phyloP scores from a whole-genome alignment of 129 eudicot species.

The Saussurea involucrata region DNA sequence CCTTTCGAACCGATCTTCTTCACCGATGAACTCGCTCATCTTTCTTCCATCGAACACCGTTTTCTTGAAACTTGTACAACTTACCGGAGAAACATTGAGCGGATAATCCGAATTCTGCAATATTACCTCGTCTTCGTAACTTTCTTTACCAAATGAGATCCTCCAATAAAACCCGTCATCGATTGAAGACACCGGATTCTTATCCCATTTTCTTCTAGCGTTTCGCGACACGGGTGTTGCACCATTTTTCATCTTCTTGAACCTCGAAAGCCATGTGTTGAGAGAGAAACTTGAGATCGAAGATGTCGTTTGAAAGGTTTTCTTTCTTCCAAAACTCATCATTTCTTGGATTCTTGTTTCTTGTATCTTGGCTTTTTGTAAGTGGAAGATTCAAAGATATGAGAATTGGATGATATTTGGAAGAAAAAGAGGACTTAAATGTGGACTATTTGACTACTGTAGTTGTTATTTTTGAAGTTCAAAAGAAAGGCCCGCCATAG shows the following conservation, averaged over 20 bases:
- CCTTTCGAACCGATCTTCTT: conserved; percentile 9
- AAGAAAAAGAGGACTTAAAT: not conserved
- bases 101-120: conserved; percentile 35
- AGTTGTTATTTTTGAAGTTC: conserved; percentile 35
- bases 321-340: conserved; percentile 30
- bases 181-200: conserved; percentile 10
- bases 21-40: conserved; percentile 33
- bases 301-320: conserved; percentile 21
- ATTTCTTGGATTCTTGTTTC: conserved; percentile 3
- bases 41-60: conserved; percentile 23
- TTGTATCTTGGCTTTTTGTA: not conserved
- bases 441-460: conserved; percentile 31
- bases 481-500: conserved; percentile 89
- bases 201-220: not conserved
- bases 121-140: conserved; percentile 1
- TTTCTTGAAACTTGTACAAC: conserved; percentile 22
- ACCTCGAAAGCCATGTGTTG: conserved; percentile 46
- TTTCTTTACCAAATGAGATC: conserved; percentile 43
- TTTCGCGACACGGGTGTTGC: conserved; percentile 8
- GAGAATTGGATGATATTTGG: not conserved
- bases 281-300: conserved; percentile 36
- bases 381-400: conserved; percentile 16
- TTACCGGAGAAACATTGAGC: conserved; percentile 20
- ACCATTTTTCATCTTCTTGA: conserved; percentile 34
- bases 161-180: conserved; percentile 49